Conservation (phyloP, 164 flowering plant genomes). For the Vitis rotundifolia region DNA sequence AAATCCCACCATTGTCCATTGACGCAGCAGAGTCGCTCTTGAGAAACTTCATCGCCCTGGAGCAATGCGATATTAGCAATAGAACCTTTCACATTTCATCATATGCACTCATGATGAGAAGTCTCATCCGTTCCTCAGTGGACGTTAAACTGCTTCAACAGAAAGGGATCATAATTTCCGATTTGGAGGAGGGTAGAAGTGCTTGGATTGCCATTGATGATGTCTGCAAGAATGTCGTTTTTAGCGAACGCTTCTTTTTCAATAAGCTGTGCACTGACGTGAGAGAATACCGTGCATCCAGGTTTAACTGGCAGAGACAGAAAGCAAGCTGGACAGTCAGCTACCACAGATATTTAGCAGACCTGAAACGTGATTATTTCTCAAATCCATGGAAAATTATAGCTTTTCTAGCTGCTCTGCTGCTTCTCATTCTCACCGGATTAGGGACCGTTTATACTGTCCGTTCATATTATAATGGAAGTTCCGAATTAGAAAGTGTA, state of each 20-base stretch:
- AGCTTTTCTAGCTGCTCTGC: too few species aligned
- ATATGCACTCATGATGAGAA: conserved; percentile 22
- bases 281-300: not conserved
- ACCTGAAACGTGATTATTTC: too few species aligned
- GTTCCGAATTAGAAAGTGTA: too few species aligned
- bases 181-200: conserved; percentile 5
- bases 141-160: conserved; percentile 17
- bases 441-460: too few species aligned
- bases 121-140: conserved; percentile 14
- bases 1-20: conserved; percentile 25
- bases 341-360: too few species aligned
- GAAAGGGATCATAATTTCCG: conserved; percentile 6
- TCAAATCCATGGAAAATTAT: too few species aligned
- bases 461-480: too few species aligned
- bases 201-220: conserved; percentile 8
- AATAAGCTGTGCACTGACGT: conserved; percentile 20
- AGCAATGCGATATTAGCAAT: conserved; percentile 8
- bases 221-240: conserved; percentile 14
- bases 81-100: conserved; percentile 20
- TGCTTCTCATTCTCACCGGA: too few species aligned
- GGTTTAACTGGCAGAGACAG: not conserved
- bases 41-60: conserved; percentile 32
- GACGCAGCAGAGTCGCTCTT: conserved; percentile 18
- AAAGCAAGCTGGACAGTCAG: too few species aligned
- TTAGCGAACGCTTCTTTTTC: conserved; percentile 19